Evolutionary conservation across 116 monocot genomes (phyloP), one percentile per base, ranked within the genome.

Genomic region (Phalaenopsis hybrid): DNA sequence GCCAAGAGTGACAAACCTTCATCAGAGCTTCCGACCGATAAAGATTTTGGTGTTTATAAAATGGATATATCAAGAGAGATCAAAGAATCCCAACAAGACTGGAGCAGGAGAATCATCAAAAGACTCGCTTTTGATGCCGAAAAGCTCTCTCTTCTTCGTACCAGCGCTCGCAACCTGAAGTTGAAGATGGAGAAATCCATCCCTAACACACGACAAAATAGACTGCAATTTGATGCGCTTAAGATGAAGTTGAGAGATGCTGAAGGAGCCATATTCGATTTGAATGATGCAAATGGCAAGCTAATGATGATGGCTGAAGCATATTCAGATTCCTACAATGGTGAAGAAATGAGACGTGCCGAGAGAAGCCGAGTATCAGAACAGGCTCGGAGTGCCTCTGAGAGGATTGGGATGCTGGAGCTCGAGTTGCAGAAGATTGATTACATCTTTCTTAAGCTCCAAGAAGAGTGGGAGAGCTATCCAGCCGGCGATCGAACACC

Each of bases 361-460:
- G 8, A 72, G 90, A 89, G 44, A 81, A 74, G 20, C 57, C 57
- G 37, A 50, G 16, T 43, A 79, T 28, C 61, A 18, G 59, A 59
- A 68, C 68, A 9, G 17, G 68, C 68, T 5, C 79, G 78, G 75
- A 68, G 68, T 4, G 90, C 83, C 9, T 93, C 89, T 8, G 95
- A 95, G 72, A 95, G 88, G 79, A 89, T 95, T 34, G 92, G 65
- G n/a, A 81, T 83, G 52, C 79, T 95, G 84, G 95, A 98, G 79
- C 33, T 93, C 84, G 95, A 95, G 75, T 70, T 98, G 31, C 90
- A 98, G 76, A 94, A 95, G 76, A 89, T 95, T 9, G 87, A 95
- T 43, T 98, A 95, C 78, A 80, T 93, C 23, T 73, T 95, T 78
- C 84, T 92, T 13, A 98, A 93, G 76, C 84, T 95, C 3, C 84